These are phyloP conservation scores for Lyophyllum decastes DNA, from an alignment of 768 basidiomycete genomes.

Conservation along the genomic window DNA sequence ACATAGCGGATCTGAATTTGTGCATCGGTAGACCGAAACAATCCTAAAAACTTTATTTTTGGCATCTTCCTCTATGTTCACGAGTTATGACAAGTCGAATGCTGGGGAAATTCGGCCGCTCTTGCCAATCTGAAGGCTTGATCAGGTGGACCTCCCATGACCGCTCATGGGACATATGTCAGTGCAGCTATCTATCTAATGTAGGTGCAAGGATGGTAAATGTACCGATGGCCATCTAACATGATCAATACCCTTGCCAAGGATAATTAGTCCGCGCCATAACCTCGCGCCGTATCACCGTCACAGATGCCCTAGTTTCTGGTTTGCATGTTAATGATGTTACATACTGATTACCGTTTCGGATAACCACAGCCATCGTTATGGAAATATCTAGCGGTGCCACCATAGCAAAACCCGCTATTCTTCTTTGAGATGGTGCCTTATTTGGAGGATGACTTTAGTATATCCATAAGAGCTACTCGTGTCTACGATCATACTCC, in stretches of 20 bases:
- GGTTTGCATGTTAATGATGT: conserved; percentile 14
- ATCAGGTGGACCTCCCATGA: conserved; percentile 15
- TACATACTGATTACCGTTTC: conserved; percentile 30
- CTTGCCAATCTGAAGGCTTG: conserved; percentile 1
- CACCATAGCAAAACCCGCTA: conserved; percentile 20
- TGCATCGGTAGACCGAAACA: conserved; percentile 4
- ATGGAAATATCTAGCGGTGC: conserved; percentile 40
- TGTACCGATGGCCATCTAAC: conserved; percentile 1
- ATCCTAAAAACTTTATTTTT: conserved; percentile 19
- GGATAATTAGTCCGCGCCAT: conserved; percentile 12
- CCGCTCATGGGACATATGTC: conserved; percentile 7
- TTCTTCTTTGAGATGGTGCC: conserved; percentile 39
- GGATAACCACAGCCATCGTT: conserved; percentile 33
- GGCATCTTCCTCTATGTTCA: neutral
- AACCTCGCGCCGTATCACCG: conserved; percentile 27
- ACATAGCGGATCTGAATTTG: conserved; percentile 13
- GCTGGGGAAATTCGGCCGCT: neutral
- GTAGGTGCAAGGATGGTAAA: neutral
- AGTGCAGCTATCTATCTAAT: neutral
- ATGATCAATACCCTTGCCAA: conserved; percentile 16
- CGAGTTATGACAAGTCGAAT: neutral
- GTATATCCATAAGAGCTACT: conserved; percentile 34
- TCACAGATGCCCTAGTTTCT: conserved; percentile 21
- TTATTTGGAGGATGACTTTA: conserved; percentile 28
- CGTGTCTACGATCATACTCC: conserved; percentile 10